Evolutionary conservation across 441 rosid genomes (phyloP).

Genomic region (Populus hybrid): DNA sequence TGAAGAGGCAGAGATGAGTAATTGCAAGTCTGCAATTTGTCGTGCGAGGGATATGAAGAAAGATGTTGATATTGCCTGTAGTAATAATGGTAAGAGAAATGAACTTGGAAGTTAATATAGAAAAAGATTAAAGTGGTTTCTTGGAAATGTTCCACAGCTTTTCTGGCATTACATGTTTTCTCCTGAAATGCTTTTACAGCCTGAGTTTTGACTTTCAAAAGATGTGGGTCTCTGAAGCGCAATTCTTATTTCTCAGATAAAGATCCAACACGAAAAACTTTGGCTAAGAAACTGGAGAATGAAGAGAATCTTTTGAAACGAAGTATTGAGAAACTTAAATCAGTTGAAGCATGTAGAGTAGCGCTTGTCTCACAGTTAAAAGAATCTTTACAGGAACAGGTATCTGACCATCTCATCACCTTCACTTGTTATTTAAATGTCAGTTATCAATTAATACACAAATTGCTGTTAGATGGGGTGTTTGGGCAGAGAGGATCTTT

Average conservation of each 20-base stretch:
- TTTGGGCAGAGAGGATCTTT: background rate
- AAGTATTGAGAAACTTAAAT: conserved; percentile 17
- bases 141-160: background rate
- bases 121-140: background rate
- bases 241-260: no score
- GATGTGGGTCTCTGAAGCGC: no score
- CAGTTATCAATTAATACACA: background rate
- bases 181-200: conserved; percentile 21
- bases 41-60: conserved; percentile 79
- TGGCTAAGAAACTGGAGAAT: no score
- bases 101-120: background rate
- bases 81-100: conserved; percentile 37
- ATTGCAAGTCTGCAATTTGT: conserved; percentile 67
- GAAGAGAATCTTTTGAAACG: no score
- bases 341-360: conserved; percentile 62
- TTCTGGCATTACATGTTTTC: background rate
- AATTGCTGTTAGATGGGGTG: background rate
- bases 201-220: no score
- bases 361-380: conserved; percentile 76
- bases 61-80: conserved; percentile 60
- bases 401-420: conserved; percentile 11
- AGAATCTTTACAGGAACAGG: conserved; percentile 82
- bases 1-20: conserved; percentile 81
- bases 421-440: background rate
- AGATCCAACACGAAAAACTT: no score